Conservation (phyloP, 345 rosid genomes). For the Rhodomyrtus tomentosa region DNA sequence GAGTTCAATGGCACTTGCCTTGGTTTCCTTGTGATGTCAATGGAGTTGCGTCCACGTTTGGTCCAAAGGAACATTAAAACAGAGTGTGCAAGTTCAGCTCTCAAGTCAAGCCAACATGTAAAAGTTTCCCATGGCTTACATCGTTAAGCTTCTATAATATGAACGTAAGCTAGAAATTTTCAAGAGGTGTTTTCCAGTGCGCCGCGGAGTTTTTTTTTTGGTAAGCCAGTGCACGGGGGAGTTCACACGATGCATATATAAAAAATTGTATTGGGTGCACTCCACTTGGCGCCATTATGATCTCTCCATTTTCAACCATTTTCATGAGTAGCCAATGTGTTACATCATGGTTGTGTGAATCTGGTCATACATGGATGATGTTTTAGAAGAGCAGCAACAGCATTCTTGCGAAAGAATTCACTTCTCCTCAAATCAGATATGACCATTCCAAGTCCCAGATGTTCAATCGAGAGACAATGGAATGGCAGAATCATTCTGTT, state of each 20-base stretch:
- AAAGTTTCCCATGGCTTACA: background rate
- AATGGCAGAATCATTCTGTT: background rate
- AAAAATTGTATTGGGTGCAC: too few relatives aligned
- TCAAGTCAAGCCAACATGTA: background rate
- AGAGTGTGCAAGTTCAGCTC: background rate
- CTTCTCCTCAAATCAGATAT: background rate
- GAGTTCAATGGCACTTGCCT: background rate
- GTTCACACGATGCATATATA: too few relatives aligned
- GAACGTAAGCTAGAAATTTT: background rate
- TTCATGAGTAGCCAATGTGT: background rate
- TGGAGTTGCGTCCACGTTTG: background rate
- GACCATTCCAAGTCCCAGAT: background rate
- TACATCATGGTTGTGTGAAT: background rate
- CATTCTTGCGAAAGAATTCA: background rate
- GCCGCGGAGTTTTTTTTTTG: background rate
- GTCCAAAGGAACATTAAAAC: background rate
- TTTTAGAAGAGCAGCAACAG: background rate
- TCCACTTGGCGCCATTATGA: too few relatives aligned
- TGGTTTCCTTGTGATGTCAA: background rate
- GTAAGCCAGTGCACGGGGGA: background rate
- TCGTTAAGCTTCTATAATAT: background rate
- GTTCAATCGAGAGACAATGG: background rate
- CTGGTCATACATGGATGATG: background rate
- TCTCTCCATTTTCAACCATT: too few relatives aligned
- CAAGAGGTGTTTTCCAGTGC: background rate